phyloP scores from a whole-genome alignment of 495 filamentous ascomycete genomes.

The Xylaria bambusicola region DNA sequence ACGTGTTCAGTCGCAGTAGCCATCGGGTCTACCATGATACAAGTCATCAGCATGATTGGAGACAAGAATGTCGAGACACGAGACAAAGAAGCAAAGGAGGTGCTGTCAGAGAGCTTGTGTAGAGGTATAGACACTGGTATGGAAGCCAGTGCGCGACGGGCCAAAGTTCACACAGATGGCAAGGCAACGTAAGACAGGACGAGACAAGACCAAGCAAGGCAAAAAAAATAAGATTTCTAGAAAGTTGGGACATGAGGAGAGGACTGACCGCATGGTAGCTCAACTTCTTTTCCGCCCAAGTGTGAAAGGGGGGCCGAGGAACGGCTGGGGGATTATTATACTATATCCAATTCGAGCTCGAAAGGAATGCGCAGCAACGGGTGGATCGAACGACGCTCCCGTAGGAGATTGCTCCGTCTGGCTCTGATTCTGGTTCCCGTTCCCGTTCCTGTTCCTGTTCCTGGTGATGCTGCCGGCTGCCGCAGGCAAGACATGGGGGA shows the following conservation, averaged over 20 bases:
- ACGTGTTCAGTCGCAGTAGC: conserved; percentile 50
- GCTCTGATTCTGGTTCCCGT: background rate
- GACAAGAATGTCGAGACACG: conserved; percentile 21
- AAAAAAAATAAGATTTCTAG: conserved; percentile 3
- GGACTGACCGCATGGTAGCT: conserved; percentile 20
- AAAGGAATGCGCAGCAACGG: conserved; percentile 16
- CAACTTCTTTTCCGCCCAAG: conserved; percentile 10
- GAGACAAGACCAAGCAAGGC: background rate
- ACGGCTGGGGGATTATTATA: conserved; percentile 17
- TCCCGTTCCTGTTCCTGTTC: conserved; percentile 18
- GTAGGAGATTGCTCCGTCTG: conserved; percentile 3
- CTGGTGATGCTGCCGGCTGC: conserved; percentile 21
- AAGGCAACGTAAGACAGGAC: background rate
- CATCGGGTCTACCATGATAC: conserved; percentile 45
- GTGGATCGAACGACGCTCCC: conserved; percentile 12
- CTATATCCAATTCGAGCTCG: conserved; percentile 14
- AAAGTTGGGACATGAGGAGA: conserved; percentile 3
- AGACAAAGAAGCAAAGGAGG: conserved; percentile 24
- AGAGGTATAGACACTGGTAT: background rate
- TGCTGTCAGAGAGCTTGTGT: background rate
- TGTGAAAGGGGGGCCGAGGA: conserved; percentile 6
- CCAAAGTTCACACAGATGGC: background rate
- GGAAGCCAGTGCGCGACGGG: background rate
- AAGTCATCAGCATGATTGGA: conserved; percentile 31
- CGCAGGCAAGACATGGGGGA: conserved; percentile 23